phyloP scores from a whole-genome alignment of 257 asterid species.

The Solanum clarkiae region DNA sequence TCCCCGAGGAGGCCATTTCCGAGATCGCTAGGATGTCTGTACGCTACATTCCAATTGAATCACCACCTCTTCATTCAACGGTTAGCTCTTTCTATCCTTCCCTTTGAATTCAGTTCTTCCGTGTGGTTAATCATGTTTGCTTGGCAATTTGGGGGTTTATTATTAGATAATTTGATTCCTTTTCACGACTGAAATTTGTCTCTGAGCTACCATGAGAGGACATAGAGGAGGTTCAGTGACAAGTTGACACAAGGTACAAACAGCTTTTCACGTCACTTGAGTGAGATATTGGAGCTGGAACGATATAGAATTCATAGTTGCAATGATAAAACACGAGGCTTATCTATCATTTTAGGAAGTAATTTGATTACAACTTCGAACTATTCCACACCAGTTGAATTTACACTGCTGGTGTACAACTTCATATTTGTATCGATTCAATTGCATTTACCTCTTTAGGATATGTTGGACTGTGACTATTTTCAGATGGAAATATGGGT shows the following conservation, averaged over 20 bases:
- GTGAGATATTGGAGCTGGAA: background rate
- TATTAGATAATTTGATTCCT: background rate
- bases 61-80: conserved; percentile 52
- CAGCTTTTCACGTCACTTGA: background rate
- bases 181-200: background rate
- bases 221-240: background rate
- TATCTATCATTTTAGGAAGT: too few species aligned
- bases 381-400: too few species aligned
- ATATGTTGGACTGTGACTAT: too few species aligned
- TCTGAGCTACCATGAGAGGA: background rate
- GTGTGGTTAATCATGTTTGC: background rate
- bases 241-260: background rate
- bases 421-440: too few species aligned
- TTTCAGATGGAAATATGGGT: too few species aligned
- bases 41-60: conserved; percentile 33
- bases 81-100: conserved; percentile 23
- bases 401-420: too few species aligned
- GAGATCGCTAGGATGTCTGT: conserved; percentile 90
- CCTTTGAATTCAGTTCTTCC: background rate
- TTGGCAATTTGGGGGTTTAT: too few species aligned
- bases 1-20: conserved; percentile 50
- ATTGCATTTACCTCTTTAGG: too few species aligned
- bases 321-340: background rate
- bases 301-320: background rate
- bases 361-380: too few species aligned